Evolutionary conservation across 441 rosid genomes (phyloP).

Genomic region (Euphorbia schlechtendalii): DNA sequence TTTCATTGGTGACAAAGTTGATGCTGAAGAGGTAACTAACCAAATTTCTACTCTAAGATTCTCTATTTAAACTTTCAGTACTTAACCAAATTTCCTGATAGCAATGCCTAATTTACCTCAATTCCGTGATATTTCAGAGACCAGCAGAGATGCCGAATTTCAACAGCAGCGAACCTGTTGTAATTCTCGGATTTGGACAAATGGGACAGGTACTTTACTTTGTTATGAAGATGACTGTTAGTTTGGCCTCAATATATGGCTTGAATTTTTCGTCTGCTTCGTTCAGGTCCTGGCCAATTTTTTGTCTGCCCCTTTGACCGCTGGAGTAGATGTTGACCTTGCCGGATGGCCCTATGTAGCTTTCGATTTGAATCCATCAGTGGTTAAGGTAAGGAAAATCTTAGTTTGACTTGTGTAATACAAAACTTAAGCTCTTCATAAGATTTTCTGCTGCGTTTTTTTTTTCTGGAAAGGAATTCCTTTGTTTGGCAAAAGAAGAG

Average conservation of each 20-base stretch:
- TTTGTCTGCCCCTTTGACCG: constrained; percentile 69
- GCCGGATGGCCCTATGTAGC: constrained; percentile 82
- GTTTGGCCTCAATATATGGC: background rate
- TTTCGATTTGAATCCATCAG: constrained; percentile 86
- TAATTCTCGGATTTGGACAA: constrained; percentile 89
- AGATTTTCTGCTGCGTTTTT: too few relatives aligned
- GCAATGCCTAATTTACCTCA: constrained; percentile 6
- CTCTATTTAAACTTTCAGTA: constrained; percentile 9
- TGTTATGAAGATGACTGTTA: constrained; percentile 7
- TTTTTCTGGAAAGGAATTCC: background rate
- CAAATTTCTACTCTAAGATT: constrained; percentile 16
- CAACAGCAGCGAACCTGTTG: constrained; percentile 75
- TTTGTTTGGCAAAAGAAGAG: background rate
- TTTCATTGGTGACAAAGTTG: constrained; percentile 52
- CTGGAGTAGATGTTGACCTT: constrained; percentile 51
- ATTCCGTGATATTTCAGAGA: constrained; percentile 37
- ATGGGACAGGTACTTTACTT: constrained; percentile 72
- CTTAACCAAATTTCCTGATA: too few relatives aligned
- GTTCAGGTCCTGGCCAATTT: constrained; percentile 88
- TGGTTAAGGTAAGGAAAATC: constrained; percentile 58
- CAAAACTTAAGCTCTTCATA: background rate
- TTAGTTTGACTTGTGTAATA: background rate
- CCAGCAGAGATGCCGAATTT: constrained; percentile 46
- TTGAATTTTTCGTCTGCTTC: constrained; percentile 16
- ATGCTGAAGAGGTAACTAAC: constrained; percentile 41